These are phyloP conservation scores for Leccinum variabile DNA, from an alignment of 1,284 basidiomycete species.

Conservation along the genomic window DNA sequence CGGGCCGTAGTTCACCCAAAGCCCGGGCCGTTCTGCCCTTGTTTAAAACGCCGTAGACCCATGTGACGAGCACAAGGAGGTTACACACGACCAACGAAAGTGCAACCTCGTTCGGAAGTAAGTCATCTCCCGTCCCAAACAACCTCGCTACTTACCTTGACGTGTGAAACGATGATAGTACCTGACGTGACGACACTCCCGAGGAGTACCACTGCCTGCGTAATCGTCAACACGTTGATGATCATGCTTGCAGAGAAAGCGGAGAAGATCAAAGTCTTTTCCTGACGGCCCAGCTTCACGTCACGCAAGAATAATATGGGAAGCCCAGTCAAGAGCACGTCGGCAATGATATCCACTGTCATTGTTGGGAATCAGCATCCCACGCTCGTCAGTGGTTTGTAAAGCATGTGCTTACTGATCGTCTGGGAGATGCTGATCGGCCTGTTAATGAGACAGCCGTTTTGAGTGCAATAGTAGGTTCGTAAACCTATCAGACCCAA, in stretches of 20 bases:
- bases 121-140: background rate
- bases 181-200: background rate
- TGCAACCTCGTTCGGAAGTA: conserved; percentile 6
- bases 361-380: background rate
- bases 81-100: conserved; percentile 23
- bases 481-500: conserved; percentile 9
- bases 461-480: conserved; percentile 3
- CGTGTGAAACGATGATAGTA: conserved; percentile 11
- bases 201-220: conserved; percentile 13
- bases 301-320: conserved; percentile 14
- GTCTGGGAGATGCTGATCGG: conserved; percentile 12
- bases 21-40: background rate
- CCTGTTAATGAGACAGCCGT: conserved; percentile 5
- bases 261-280: conserved; percentile 12
- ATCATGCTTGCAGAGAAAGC: conserved; percentile 17
- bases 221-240: conserved; percentile 6
- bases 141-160: conserved; percentile 12
- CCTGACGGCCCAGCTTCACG: conserved; percentile 9
- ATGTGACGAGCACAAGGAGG: conserved; percentile 22
- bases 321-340: conserved; percentile 13
- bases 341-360: conserved; percentile 18
- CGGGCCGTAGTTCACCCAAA: background rate
- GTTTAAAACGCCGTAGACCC: conserved; percentile 11
- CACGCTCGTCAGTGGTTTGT: background rate
- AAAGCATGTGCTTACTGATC: conserved; percentile 11